phyloP scores from a whole-genome alignment of 805 yeast species.

The Kurtzmaniella cleridarum region DNA sequence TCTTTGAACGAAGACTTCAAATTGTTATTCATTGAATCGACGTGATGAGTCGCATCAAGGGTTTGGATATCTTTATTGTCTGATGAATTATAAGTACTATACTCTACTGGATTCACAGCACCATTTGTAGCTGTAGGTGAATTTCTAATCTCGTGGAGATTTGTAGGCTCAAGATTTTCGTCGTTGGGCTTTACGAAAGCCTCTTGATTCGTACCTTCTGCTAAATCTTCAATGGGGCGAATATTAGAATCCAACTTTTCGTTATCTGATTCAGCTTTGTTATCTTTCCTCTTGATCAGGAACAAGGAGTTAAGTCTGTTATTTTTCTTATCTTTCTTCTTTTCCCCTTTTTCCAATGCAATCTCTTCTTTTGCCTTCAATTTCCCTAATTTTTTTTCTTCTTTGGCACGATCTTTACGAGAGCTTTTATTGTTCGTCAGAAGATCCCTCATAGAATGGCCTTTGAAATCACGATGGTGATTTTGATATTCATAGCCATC shows the following conservation, averaged over 20 bases:
- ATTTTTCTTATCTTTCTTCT: slow-evolving; percentile 10
- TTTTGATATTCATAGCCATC: slow-evolving; percentile 20
- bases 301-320: slow-evolving; percentile 3
- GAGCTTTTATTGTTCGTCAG: slow-evolving; percentile 8
- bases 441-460: slow-evolving; percentile 25
- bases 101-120: not conserved
- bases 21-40: not conserved
- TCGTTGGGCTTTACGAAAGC: too few relatives aligned
- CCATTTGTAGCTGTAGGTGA: too few relatives aligned
- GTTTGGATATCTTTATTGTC: not conserved
- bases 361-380: slow-evolving; percentile 10
- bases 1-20: too few relatives aligned
- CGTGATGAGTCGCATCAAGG: not conserved
- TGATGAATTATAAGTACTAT: not conserved
- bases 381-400: slow-evolving; percentile 14
- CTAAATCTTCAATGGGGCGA: slow-evolving; percentile 1
- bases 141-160: too few relatives aligned
- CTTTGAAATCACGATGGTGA: slow-evolving; percentile 27
- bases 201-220: not conserved
- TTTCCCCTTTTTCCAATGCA: slow-evolving; percentile 11
- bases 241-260: too few relatives aligned
- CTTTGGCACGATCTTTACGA: slow-evolving; percentile 20
- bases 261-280: not conserved
- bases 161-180: too few relatives aligned
- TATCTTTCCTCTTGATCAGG: not conserved